Evolutionary conservation across 2,329 filamentous ascomycete species (phyloP).

Genomic region (Phialemonium atrogriseum): DNA sequence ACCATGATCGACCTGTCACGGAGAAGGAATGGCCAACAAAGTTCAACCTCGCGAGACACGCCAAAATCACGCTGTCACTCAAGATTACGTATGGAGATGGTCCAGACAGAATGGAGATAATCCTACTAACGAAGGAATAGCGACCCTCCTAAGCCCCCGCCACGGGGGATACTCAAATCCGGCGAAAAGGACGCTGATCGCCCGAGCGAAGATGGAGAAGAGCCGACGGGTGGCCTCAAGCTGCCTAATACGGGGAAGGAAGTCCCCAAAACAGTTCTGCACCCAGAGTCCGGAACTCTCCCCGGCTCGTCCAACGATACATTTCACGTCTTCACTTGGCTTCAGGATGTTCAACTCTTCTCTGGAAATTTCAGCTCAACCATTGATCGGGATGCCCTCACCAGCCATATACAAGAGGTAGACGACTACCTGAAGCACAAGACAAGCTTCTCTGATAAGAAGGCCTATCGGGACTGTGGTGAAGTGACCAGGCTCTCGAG

Average conservation of each 20-base stretch:
- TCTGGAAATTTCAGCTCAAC: not conserved
- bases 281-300: not conserved
- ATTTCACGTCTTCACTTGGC: constrained; percentile 16
- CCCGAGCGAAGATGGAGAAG: not conserved
- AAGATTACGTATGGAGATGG: constrained; percentile 8
- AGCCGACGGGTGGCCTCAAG: too few species aligned
- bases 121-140: not conserved
- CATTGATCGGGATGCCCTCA: not conserved
- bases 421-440: constrained; percentile 8
- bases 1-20: constrained; percentile 8
- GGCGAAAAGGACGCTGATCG: not conserved
- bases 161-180: constrained; percentile 1
- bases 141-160: constrained; percentile 1
- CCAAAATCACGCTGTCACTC: constrained; percentile 11
- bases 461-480: constrained; percentile 10
- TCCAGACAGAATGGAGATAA: too few species aligned
- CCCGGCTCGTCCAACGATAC: too few species aligned
- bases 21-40: constrained; percentile 16
- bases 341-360: constrained; percentile 4
- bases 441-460: constrained; percentile 9
- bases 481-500: constrained; percentile 6
- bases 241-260: constrained; percentile 1
- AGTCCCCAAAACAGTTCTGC: not conserved
- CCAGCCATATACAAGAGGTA: constrained; percentile 8
- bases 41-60: constrained; percentile 11